Evolutionary conservation across 2,329 filamentous ascomycete genomes (phyloP).

Genomic region (Ophiocordyceps camponoti-saundersi): DNA sequence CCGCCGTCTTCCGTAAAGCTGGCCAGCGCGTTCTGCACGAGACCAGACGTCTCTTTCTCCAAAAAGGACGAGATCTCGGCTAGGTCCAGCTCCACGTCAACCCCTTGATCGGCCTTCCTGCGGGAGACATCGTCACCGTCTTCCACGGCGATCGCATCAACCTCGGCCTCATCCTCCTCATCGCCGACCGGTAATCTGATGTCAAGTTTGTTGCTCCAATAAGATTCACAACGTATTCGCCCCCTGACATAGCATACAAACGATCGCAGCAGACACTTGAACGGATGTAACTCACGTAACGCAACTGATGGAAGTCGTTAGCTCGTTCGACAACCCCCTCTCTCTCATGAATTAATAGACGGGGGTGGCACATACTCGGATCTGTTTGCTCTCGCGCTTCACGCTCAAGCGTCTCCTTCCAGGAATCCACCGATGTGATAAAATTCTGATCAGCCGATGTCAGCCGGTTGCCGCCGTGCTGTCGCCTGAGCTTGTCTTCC

Average conservation of each 20-base stretch:
- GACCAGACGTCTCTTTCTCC: slow-evolving; percentile 11
- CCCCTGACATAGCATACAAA: slow-evolving; percentile 15
- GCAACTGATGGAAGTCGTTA: slow-evolving; percentile 3
- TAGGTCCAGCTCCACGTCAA: slow-evolving; percentile 17
- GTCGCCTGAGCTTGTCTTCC: slow-evolving; percentile 24
- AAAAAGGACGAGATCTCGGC: slow-evolving; percentile 25
- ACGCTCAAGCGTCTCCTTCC: slow-evolving; percentile 15
- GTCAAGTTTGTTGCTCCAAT: slow-evolving; percentile 17
- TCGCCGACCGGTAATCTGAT: slow-evolving; percentile 15
- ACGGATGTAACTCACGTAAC: slow-evolving; percentile 20
- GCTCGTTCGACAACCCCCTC: slow-evolving; percentile 1
- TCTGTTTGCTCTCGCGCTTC: slow-evolving; percentile 10
- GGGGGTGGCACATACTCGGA: slow-evolving; percentile 1
- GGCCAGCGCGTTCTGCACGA: slow-evolving; percentile 6
- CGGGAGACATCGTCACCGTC: neutral
- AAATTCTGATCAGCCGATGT: slow-evolving; percentile 18
- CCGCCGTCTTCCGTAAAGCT: slow-evolving; percentile 21
- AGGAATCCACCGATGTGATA: slow-evolving; percentile 13
- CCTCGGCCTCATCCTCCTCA: slow-evolving; percentile 5
- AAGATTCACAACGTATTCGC: slow-evolving; percentile 15
- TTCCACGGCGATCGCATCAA: neutral
- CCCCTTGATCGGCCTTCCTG: slow-evolving; percentile 5
- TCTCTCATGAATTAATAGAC: neutral
- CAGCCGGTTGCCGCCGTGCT: slow-evolving; percentile 14
- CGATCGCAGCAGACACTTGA: slow-evolving; percentile 19